A percentile compares a stretch with the other conserved stretches of the same genome.
phyloP scores from a whole-genome alignment of 805 yeast genomes.

The Schwanniomyces occidentalis region DNA sequence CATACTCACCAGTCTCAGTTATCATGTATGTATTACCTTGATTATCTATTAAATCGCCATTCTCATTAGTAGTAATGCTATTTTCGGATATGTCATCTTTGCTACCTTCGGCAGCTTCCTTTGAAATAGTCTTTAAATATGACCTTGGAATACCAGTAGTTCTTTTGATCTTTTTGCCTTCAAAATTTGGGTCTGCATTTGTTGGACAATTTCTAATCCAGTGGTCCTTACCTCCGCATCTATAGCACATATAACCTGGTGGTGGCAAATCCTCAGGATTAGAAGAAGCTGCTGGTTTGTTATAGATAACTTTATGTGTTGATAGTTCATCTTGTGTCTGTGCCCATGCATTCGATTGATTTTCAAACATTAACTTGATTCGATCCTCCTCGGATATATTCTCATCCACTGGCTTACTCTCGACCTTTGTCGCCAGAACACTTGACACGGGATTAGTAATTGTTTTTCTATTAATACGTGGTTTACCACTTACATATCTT shows the following conservation, averaged over 20 bases:
- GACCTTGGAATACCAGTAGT: slow-evolving; percentile 98
- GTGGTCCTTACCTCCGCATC: slow-evolving; percentile 92
- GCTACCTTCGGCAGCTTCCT: slow-evolving; percentile 59
- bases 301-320: slow-evolving; percentile 73
- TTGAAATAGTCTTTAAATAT: slow-evolving; percentile 81
- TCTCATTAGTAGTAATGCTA: slow-evolving; percentile 37
- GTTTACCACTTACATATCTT: slow-evolving; percentile 73
- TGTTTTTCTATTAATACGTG: slow-evolving; percentile 46
- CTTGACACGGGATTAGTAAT: slow-evolving; percentile 30
- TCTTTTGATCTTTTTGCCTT: slow-evolving; percentile 84
- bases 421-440: slow-evolving; percentile 13
- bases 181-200: slow-evolving; percentile 88
- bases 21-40: slow-evolving; percentile 68
- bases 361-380: slow-evolving; percentile 87
- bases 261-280: slow-evolving; percentile 79
- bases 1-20: slow-evolving; percentile 93
- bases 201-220: slow-evolving; percentile 97
- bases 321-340: slow-evolving; percentile 92
- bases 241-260: slow-evolving; percentile 91
- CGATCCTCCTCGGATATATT: slow-evolving; percentile 78
- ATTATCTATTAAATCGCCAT: slow-evolving; percentile 45
- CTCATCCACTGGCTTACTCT: slow-evolving; percentile 32
- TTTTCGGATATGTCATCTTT: slow-evolving; percentile 23
- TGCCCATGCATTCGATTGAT: slow-evolving; percentile 93
- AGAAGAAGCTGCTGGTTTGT: slow-evolving; percentile 39